Evolutionary conservation across 306 rosid genomes (phyloP).

Genomic region (Arachis stenosperma): DNA sequence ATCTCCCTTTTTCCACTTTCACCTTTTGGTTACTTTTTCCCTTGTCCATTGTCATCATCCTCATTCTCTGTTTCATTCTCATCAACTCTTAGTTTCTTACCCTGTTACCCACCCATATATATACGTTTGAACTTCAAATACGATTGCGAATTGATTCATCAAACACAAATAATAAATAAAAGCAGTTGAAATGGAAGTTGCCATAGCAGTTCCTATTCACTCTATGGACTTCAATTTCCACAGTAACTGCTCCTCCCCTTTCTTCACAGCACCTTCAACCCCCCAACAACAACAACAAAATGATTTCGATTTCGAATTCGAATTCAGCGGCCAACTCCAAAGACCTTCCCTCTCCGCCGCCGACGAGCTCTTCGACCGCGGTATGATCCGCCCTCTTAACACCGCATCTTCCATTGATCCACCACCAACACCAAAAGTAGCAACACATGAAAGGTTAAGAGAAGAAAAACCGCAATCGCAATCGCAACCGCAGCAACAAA

Average conservation of each 20-base stretch:
- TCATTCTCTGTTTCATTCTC: too few relatives aligned
- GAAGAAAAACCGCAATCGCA: background rate
- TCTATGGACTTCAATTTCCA: conserved; percentile 65
- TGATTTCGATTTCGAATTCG: conserved; percentile 51
- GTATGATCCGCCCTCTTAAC: conserved; percentile 70
- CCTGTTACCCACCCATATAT: background rate
- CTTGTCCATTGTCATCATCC: too few relatives aligned
- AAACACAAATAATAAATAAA: background rate
- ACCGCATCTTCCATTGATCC: too few relatives aligned
- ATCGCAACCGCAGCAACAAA: background rate
- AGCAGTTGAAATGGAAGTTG: conserved; percentile 45
- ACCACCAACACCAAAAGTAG: too few relatives aligned
- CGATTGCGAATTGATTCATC: conserved; percentile 8
- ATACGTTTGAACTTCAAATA: conserved; percentile 1
- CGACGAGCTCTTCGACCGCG: conserved; percentile 76
- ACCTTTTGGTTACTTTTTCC: background rate
- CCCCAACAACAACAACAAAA: conserved; percentile 45
- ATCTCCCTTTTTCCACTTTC: conserved; percentile 17
- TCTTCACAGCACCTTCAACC: conserved; percentile 74
- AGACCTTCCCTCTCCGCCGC: conserved; percentile 65
- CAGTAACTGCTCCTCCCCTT: conserved; percentile 74
- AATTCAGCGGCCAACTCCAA: conserved; percentile 59
- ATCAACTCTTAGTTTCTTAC: too few relatives aligned
- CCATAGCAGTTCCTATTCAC: conserved; percentile 47
- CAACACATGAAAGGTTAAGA: too few relatives aligned